Evolutionary conservation across 768 basidiomycete genomes (phyloP), one percentile per base, ranked within the genome.

Genomic region (Rubroboletus satanas): DNA sequence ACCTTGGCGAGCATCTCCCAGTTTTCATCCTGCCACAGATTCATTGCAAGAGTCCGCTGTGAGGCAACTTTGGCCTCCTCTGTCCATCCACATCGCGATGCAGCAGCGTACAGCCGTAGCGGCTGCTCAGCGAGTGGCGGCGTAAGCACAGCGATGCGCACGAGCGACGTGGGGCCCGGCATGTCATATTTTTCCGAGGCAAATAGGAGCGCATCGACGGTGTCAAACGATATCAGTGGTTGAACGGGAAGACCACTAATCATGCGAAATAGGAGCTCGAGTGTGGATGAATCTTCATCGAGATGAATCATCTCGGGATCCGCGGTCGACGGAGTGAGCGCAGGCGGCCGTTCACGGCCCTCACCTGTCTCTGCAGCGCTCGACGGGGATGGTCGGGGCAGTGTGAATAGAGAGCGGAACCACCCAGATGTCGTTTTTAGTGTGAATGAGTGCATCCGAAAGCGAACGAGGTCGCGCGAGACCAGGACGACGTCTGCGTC

Each of bases 101-200:
- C 79, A 3, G 79, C 68, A 5, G 77, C 72, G 58, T 84, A 85
- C 15, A 85, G 67, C 12, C 79, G 76, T 17, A 85, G 70, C 0
- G 83, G 79, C 42, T 80, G 71, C 36, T 74, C 71, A 23, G 79
- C 69, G 39, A 86, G 73, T 0, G 77, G 69, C 1, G 78, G 80
- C 0, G 80, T 80, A 65, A 79, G 75, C 50, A 82, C 72, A n/a
- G 82, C 75, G 33, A 82, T 77, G 37, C 83, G 82, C 47, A 85
- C 68, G 58, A 85, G 78, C 7, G 82, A 83, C 54, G 75, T 72
- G 2, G 84, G 83, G 0, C 85, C 85, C 0, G 80, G 78, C 81
- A 85, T 87, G 35, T 86, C 85, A 65, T 87, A 87, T 62, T 85
- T 85, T 62, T 87, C 84, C 0, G 84, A 80, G 0, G 83, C 82